Conservation (phyloP, 805 yeast genomes). For the Lipomyces chichibuensis region DNA sequence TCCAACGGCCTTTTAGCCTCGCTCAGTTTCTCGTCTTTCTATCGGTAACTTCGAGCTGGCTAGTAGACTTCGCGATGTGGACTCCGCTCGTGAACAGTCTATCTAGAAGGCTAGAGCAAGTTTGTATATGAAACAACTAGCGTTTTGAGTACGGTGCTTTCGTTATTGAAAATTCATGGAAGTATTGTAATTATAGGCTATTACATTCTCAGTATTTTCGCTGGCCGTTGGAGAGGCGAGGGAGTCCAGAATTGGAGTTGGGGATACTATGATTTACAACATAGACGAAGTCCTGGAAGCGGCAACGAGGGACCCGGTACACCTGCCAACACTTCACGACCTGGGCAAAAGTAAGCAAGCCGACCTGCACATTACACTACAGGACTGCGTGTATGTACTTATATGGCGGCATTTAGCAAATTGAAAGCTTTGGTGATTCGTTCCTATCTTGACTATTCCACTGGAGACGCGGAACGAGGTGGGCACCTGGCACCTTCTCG, state of each 20-base stretch:
- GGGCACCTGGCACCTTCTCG: too few species aligned
- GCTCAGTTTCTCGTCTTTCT: slow-evolving; percentile 18
- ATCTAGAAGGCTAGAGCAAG: slow-evolving; percentile 17
- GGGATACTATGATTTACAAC: background rate
- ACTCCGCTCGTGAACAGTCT: background rate
- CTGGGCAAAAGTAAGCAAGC: too few species aligned
- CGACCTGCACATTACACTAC: too few species aligned
- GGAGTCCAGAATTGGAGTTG: background rate
- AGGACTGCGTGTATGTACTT: too few species aligned
- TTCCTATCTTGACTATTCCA: too few species aligned
- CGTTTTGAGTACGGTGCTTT: slow-evolving; percentile 24
- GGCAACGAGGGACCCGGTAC: too few species aligned
- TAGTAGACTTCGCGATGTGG: background rate
- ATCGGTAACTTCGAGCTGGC: slow-evolving; percentile 21
- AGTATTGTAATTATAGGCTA: slow-evolving; percentile 22
- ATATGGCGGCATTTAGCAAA: too few species aligned
- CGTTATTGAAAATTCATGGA: background rate
- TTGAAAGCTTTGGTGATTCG: too few species aligned
- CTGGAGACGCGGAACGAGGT: too few species aligned
- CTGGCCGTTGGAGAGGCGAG: background rate
- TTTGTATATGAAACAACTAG: background rate
- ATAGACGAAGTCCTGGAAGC: background rate
- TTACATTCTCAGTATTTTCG: background rate
- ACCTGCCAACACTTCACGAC: too few species aligned
- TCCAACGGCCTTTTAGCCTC: slow-evolving; percentile 11